Evolutionary conservation across 2,329 filamentous ascomycete species (phyloP), one percentile per base, ranked within the genome.

Genomic region (Meredithiella fracta): DNA sequence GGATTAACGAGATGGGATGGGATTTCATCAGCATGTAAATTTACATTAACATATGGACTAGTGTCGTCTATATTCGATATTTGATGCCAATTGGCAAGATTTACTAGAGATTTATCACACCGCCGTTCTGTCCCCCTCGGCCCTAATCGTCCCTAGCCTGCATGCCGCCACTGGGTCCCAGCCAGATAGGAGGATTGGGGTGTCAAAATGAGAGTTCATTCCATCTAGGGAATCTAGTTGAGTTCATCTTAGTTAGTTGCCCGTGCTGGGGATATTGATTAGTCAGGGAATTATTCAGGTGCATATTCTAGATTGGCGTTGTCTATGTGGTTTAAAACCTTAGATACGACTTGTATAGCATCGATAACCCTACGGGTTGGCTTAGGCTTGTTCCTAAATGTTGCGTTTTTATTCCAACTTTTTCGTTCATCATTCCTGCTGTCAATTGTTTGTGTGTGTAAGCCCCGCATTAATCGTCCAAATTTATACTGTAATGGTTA

Each of bases 61-160:
- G 3, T 11, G 37, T 14, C 3, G 11, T 11, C 3, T 38, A 38
- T 8, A 8, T 11, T 38, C 6, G 5, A 38, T 11, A 8, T 38
- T 38, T 38, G 37, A 38, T 38, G n/a, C 37, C 6, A 38, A 14
- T 38, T 3, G 11, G 37, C 11, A 38, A 47, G n/a, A 47, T n/a
- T 17, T 47, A 47, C 52, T 47, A n/a, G 47, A 31, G 38, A 26
- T 22, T n/a, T n/a, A 54, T 54, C 53, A 54, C 53, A 54, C 42
- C 53, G 53, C 53, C 53, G 53, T 49, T 49, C 50, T 17, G n/a
- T n/a, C 29, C 11, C 34, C 53, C 40, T 17, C 40, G 11, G 40
- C 11, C 3, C 40, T 22, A n/a, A 44, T n/a, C 23, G 42, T 26
- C 53, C 29, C 53, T 40, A 11, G 20, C 6, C 22, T 25, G 4